A percentile compares a stretch with the other conserved stretches of the same genome.
Evolutionary conservation across 1,284 basidiomycete genomes (phyloP).

Genomic region (Grifola frondosa): DNA sequence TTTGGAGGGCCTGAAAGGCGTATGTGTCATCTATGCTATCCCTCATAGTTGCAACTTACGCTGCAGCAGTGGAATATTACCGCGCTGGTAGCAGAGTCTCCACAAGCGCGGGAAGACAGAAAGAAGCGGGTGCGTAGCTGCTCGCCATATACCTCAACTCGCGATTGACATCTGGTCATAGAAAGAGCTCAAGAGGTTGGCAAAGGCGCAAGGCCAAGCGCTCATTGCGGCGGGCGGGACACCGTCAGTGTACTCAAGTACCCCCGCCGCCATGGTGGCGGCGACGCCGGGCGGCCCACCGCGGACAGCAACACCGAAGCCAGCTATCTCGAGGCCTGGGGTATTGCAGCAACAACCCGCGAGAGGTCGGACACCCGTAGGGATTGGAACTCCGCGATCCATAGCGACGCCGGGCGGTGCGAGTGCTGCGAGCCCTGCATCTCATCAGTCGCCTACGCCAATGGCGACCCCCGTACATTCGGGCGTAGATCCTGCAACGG

Average conservation of each 20-base stretch:
- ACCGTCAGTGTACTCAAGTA: constrained; percentile 29
- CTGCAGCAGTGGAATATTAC: constrained; percentile 64
- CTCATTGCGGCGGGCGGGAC: constrained; percentile 28
- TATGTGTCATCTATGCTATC: constrained; percentile 42
- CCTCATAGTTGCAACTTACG: constrained; percentile 22
- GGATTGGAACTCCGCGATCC: constrained; percentile 37
- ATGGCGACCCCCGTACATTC: constrained; percentile 32
- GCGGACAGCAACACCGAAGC: constrained; percentile 30
- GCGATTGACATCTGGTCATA: constrained; percentile 28
- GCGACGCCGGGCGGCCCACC: constrained; percentile 16
- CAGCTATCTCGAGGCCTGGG: constrained; percentile 13
- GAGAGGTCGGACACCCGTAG: constrained; percentile 32
- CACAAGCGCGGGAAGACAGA: constrained; percentile 75
- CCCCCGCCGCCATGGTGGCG: constrained; percentile 20
- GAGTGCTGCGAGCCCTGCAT: constrained; percentile 7
- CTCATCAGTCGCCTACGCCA: constrained; percentile 19
- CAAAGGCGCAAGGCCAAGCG: constrained; percentile 57
- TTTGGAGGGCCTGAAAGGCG: constrained; percentile 72
- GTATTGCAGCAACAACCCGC: constrained; percentile 13
- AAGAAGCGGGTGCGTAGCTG: constrained; percentile 64
- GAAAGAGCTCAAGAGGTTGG: constrained; percentile 73
- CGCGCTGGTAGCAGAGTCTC: constrained; percentile 62
- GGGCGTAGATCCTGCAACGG: constrained; percentile 13
- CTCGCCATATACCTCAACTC: constrained; percentile 16
- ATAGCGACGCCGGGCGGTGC: constrained; percentile 33